Conservation (phyloP, 1,284 basidiomycete genomes). For the Trichosporon faecale region DNA sequence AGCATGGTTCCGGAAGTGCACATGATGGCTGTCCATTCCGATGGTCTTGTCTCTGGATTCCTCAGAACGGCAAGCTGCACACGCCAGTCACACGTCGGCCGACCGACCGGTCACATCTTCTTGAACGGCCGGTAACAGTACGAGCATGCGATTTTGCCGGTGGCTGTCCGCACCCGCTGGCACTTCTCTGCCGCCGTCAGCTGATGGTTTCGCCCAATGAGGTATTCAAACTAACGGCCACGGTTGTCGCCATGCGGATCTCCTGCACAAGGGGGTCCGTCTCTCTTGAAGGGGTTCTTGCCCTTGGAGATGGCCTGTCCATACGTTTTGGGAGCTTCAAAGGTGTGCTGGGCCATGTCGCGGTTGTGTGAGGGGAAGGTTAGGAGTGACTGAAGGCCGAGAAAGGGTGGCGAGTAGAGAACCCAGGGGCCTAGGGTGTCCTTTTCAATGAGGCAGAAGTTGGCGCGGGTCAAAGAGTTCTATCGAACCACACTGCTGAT, state of each 20-base stretch:
- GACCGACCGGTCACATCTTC: neutral
- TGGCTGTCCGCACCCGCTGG: neutral
- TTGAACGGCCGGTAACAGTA: neutral
- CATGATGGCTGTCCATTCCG: neutral
- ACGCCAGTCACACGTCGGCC: neutral
- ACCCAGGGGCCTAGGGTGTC: too few relatives aligned
- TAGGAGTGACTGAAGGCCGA: neutral
- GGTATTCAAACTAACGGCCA: neutral
- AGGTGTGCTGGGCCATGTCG: neutral
- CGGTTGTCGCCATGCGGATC: neutral
- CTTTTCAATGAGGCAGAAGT: neutral
- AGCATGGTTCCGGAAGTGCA: neutral
- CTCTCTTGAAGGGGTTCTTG: neutral
- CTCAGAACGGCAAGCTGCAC: neutral
- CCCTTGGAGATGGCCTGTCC: conserved; percentile 4
- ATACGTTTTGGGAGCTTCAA: neutral
- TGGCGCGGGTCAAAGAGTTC: neutral
- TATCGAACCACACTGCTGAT: neutral
- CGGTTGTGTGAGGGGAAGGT: neutral
- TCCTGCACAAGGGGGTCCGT: neutral
- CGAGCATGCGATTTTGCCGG: neutral
- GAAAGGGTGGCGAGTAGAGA: neutral
- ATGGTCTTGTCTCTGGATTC: neutral
- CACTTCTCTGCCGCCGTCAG: neutral
- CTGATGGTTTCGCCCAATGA: neutral